Evolutionary conservation across 2,329 filamentous ascomycete species (phyloP), one percentile per base, ranked within the genome.

Genomic region (Neoascochyta sp.): DNA sequence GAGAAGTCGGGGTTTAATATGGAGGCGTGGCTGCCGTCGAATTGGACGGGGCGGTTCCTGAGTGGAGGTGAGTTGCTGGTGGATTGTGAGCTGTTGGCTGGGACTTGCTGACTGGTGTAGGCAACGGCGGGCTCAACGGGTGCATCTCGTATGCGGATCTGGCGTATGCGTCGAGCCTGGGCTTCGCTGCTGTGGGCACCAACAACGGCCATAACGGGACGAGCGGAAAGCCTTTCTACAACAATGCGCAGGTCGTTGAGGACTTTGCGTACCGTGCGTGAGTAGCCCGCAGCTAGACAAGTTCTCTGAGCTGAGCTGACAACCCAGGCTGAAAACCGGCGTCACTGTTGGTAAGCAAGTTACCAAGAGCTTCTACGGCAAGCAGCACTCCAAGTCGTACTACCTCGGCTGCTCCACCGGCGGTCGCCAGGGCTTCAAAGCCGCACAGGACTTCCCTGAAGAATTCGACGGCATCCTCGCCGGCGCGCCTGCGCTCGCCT

Each of bases 251-350:
- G 11, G 59, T 71, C 7, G 43, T 74, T 1, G 57, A 63, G 19
- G 71, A 74, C 37, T 74, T 71, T 40, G 68, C 66, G 7, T 72
- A 66, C 34, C 60, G 67, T 11, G 63, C 67, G 25, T 53, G 30
- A 42, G 52, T 42, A 16, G 7, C 13, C 20, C n/a, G n/a, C 2
- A 9, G 5, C 11, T n/a, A 0, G 8, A 14, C 11, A 22, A 6
- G 22, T 4, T 2, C 3, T n/a, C 7, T n/a, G 29, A 16, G 0
- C 0, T 6, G 9, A 15, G 23, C 47, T 42, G 24, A 37, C 22
- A 3, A 10, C 10, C 9, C 49, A 27, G 65, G 45, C 29, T 67
- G 51, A 43, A 52, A 15, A 52, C 44, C 11, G 53, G 54, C 12
- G 47, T 50, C 11, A 22, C 47, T 3, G 45, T 67, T 4, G 66